phyloP scores from a whole-genome alignment of 306 rosid genomes.

The cucumber (Cucumis sativus) region DNA sequence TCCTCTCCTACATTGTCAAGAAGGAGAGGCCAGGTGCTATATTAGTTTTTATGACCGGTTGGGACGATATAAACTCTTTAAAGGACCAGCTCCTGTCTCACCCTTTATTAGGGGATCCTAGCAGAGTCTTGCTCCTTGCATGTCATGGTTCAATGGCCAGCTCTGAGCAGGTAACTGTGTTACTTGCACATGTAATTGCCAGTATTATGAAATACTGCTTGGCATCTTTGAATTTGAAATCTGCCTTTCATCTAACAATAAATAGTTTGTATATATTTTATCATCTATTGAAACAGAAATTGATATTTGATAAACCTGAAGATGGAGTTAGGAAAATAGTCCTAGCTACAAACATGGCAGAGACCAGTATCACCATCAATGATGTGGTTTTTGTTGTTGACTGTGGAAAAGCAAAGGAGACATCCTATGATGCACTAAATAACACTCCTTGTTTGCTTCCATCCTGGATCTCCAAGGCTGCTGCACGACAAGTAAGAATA shows the following conservation, averaged over 20 bases:
- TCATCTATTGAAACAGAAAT: slow-evolving; percentile 22
- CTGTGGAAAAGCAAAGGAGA: slow-evolving; percentile 56
- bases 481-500: slow-evolving; percentile 40
- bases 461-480: slow-evolving; percentile 56
- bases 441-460: slow-evolving; percentile 60
- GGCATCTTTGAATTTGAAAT: background rate
- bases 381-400: slow-evolving; percentile 53
- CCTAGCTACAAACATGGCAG: slow-evolving; percentile 59
- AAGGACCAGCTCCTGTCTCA: slow-evolving; percentile 45
- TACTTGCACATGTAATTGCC: background rate
- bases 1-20: slow-evolving; percentile 31
- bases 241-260: background rate
- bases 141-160: slow-evolving; percentile 60
- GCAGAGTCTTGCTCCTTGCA: slow-evolving; percentile 40
- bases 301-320: slow-evolving; percentile 43
- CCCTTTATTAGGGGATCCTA: slow-evolving; percentile 46
- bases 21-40: slow-evolving; percentile 44
- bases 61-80: slow-evolving; percentile 50
- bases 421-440: slow-evolving; percentile 56
- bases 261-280: background rate
- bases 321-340: slow-evolving; percentile 44
- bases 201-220: background rate
- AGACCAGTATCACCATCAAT: slow-evolving; percentile 53
- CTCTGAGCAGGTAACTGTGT: slow-evolving; percentile 32
- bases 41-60: slow-evolving; percentile 52